Evolutionary conservation across 805 yeast species (phyloP).

Genomic region (Barnettozyma siamensis): DNA sequence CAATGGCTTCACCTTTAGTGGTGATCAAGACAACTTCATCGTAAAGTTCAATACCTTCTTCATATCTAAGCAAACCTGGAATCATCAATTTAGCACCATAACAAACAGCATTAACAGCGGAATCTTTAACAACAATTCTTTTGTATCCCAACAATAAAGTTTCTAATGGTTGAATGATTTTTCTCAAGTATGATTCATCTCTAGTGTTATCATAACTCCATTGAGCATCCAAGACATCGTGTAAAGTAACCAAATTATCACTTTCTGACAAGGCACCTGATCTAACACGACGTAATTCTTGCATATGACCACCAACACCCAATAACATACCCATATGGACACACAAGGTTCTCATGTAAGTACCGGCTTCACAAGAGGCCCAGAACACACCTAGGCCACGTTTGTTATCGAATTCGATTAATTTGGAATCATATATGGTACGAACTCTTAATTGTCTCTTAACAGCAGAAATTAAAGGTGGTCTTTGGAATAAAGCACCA

Average conservation of each 20-base stretch:
- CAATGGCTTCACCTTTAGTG: constrained; percentile 99
- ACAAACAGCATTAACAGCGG: constrained; percentile 97
- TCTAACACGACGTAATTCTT: constrained; percentile 98
- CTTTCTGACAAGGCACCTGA: constrained; percentile 91
- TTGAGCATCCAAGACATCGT: constrained; percentile 97
- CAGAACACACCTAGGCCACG: constrained; percentile 97
- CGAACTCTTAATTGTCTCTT: constrained; percentile 98
- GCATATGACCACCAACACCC: constrained; percentile 99
- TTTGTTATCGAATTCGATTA: constrained; percentile 94
- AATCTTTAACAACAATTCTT: constrained; percentile 90
- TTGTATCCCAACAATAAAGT: constrained; percentile 90
- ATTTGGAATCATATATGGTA: constrained; percentile 92
- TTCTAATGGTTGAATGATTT: constrained; percentile 92
- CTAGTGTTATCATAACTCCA: constrained; percentile 96
- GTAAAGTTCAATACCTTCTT: constrained; percentile 93
- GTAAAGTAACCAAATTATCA: constrained; percentile 91
- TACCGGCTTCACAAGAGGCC: constrained; percentile 99
- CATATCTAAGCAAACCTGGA: constrained; percentile 96
- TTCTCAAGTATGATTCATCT: constrained; percentile 93
- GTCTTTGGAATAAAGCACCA: constrained; percentile 98
- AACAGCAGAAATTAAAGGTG: constrained; percentile 97
- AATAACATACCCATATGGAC: constrained; percentile 97
- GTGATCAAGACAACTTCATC: constrained; percentile 98
- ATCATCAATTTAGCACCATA: constrained; percentile 99
- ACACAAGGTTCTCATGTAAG: constrained; percentile 98